Conservation (phyloP, 2,329 filamentous ascomycete genomes). For the Purpureocillium takamizusanense region DNA sequence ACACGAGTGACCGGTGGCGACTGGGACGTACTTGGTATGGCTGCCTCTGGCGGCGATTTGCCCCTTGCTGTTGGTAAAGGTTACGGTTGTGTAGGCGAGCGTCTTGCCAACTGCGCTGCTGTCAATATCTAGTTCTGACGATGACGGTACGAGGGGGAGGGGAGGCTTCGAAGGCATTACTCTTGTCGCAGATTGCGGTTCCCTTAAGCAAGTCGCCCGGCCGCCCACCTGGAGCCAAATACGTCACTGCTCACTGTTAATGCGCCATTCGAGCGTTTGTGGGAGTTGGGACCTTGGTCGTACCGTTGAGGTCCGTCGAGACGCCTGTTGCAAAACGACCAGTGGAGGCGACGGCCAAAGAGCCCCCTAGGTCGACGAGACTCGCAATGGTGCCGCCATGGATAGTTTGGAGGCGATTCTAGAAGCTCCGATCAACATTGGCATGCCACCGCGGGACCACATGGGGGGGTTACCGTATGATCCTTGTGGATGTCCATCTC, state of each 20-base stretch:
- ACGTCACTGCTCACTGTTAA: slow-evolving; percentile 41
- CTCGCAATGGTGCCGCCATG: slow-evolving; percentile 74
- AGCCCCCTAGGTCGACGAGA: slow-evolving; percentile 60
- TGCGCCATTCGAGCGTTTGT: background rate
- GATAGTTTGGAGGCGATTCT: slow-evolving; percentile 70
- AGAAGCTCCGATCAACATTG: too few relatives aligned
- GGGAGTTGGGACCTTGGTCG: too few relatives aligned
- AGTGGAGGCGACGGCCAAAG: slow-evolving; percentile 55
- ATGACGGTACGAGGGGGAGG: background rate
- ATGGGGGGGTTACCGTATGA: slow-evolving; percentile 50
- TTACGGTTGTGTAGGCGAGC: slow-evolving; percentile 50
- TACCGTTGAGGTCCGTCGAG: slow-evolving; percentile 56
- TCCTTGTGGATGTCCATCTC: slow-evolving; percentile 66
- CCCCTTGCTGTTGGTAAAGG: slow-evolving; percentile 49
- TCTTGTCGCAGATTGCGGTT: slow-evolving; percentile 52
- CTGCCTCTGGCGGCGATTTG: slow-evolving; percentile 53
- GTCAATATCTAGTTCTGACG: slow-evolving; percentile 5
- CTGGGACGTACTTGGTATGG: slow-evolving; percentile 49
- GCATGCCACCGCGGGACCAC: too few relatives aligned
- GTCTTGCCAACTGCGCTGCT: slow-evolving; percentile 50
- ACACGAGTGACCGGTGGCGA: too few relatives aligned
- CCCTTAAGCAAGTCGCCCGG: slow-evolving; percentile 47
- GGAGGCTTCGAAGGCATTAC: slow-evolving; percentile 26
- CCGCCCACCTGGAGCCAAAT: slow-evolving; percentile 48
- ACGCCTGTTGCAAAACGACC: slow-evolving; percentile 55